phyloP scores from a whole-genome alignment of 2,329 filamentous ascomycete genomes.

The Ophiocordyceps camponoti-saundersi region DNA sequence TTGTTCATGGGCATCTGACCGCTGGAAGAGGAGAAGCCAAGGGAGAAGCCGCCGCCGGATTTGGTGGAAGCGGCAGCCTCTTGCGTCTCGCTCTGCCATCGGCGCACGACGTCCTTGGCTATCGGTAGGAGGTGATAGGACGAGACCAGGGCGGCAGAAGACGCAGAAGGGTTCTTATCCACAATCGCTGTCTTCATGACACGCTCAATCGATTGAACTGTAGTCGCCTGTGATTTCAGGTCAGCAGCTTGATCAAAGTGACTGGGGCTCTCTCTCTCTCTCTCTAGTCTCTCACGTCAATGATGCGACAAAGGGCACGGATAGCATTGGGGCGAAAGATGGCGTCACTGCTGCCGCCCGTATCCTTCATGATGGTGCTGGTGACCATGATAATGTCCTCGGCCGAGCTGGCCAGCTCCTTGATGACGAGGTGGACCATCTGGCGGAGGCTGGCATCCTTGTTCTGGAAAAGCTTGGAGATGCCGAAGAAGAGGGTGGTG shows the following conservation, averaged over 20 bases:
- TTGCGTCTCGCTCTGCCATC: conserved; percentile 98
- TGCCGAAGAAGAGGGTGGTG: conserved; percentile 95
- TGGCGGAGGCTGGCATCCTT: conserved; percentile 95
- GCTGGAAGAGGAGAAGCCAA: conserved; percentile 76
- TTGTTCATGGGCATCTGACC: conserved; percentile 67
- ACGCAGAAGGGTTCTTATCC: conserved; percentile 95
- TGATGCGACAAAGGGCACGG: conserved; percentile 85
- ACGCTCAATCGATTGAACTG: conserved; percentile 93
- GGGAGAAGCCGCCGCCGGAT: conserved; percentile 73
- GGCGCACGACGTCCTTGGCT: conserved; percentile 81
- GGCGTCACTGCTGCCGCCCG: conserved; percentile 82
- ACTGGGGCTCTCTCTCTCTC: neutral
- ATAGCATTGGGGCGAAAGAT: conserved; percentile 94
- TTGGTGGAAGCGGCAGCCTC: conserved; percentile 86
- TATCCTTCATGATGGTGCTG: conserved; percentile 99
- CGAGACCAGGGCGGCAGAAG: conserved; percentile 87
- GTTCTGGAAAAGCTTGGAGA: conserved; percentile 98
- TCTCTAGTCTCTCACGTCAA: conserved; percentile 49
- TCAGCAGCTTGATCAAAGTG: conserved; percentile 7
- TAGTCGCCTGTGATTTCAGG: conserved; percentile 50
- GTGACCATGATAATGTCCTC: conserved; percentile 99
- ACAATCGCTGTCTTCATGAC: conserved; percentile 99
- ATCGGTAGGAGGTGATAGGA: conserved; percentile 96
- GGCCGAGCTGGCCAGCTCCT: conserved; percentile 87
- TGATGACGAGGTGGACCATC: conserved; percentile 97